These are phyloP conservation scores for Penicillium waksmanii DNA, from an alignment of 495 filamentous ascomycete species.

Conservation along the genomic window DNA sequence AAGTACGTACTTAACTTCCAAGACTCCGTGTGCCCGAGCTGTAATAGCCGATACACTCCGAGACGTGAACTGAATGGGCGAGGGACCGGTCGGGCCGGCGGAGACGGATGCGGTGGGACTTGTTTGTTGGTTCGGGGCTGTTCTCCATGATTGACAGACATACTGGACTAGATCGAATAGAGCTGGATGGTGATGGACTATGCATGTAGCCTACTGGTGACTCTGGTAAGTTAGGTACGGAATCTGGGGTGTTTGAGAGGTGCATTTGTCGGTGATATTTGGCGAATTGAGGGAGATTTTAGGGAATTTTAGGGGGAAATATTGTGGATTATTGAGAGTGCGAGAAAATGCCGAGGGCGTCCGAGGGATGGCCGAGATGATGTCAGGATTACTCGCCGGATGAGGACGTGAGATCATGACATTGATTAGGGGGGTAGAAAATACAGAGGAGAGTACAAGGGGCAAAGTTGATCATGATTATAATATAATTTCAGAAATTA, in stretches of 20 bases:
- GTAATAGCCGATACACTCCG: slow-evolving; percentile 41
- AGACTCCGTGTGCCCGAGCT: slow-evolving; percentile 45
- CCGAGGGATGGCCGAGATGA: slow-evolving; percentile 35
- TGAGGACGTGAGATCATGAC: background rate
- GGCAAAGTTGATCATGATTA: background rate
- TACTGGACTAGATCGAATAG: too few relatives aligned
- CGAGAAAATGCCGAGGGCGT: slow-evolving; percentile 9
- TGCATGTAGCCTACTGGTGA: too few relatives aligned
- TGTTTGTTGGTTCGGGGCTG: too few relatives aligned
- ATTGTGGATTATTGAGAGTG: background rate
- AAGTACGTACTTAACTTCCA: background rate
- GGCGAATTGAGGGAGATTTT: background rate
- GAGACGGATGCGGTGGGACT: background rate
- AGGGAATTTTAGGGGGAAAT: background rate
- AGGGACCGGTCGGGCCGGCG: slow-evolving; percentile 12
- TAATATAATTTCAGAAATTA: too few relatives aligned
- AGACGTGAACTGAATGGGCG: slow-evolving; percentile 12
- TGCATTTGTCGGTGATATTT: background rate
- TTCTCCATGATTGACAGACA: too few relatives aligned
- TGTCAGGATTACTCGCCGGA: slow-evolving; percentile 22
- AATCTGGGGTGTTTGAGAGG: background rate
- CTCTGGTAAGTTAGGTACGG: too few relatives aligned
- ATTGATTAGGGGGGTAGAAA: background rate
- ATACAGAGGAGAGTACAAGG: background rate
- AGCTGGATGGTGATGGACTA: too few relatives aligned